A percentile compares a stretch with the other conserved stretches of the same genome.
Evolutionary conservation across 345 rosid species (phyloP).

Genomic region (Euphorbia tirucalli): DNA sequence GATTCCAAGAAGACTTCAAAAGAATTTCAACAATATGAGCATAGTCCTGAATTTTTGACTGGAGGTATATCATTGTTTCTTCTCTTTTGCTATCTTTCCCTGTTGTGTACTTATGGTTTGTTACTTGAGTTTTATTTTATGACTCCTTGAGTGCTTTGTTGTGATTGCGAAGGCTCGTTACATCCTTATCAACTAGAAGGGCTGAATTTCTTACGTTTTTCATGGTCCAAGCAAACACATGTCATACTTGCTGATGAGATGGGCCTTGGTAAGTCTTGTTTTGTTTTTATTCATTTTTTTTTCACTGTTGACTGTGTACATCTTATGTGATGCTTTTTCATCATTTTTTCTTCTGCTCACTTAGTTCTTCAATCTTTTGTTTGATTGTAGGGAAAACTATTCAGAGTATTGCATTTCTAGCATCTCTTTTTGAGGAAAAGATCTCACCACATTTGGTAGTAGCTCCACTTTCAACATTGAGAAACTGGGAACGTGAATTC

Average conservation of each 20-base stretch:
- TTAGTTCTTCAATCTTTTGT: conserved; percentile 16
- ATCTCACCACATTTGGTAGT: conserved; percentile 81
- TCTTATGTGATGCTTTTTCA: neutral
- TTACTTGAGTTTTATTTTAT: conserved; percentile 19
- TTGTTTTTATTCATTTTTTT: conserved; percentile 10
- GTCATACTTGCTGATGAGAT: conserved; percentile 99
- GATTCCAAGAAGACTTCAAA: conserved; percentile 61
- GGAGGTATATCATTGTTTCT: conserved; percentile 60
- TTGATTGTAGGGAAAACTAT: conserved; percentile 83
- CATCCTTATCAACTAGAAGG: conserved; percentile 99
- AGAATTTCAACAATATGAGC: conserved; percentile 87
- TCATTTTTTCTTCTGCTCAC: conserved; percentile 9
- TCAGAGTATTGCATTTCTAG: conserved; percentile 97
- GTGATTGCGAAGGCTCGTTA: conserved; percentile 63
- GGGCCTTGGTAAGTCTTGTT: conserved; percentile 76
- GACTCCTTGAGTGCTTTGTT: conserved; percentile 23
- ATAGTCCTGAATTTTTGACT: conserved; percentile 78
- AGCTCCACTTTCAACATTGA: conserved; percentile 96
- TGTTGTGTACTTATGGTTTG: conserved; percentile 11
- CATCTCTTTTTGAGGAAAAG: conserved; percentile 76
- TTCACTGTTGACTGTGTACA: conserved; percentile 9
- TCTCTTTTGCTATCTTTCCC: conserved; percentile 9
- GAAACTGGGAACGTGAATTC: conserved; percentile 99
- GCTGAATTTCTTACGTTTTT: conserved; percentile 87
- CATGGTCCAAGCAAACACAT: conserved; percentile 96